A percentile compares a stretch with the other conserved stretches of the same genome.
Evolutionary conservation across 78 protist genomes (phyloP).

Genomic region (Planoprotostelium fungivorum): DNA sequence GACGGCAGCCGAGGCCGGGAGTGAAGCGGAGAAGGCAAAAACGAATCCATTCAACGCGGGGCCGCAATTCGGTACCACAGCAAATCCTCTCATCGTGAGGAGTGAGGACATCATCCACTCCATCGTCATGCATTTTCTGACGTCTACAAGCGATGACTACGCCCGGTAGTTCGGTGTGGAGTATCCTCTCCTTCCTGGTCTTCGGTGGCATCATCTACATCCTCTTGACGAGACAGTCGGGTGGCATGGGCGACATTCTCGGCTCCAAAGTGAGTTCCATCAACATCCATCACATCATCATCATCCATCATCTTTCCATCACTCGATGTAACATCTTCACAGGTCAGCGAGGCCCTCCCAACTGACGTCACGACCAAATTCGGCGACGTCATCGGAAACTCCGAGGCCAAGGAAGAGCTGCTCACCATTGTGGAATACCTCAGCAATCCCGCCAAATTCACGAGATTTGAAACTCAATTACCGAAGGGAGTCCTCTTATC

Average conservation of each 20-base stretch:
- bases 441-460: slow-evolving; percentile 70
- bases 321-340: neutral
- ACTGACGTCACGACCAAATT: neutral
- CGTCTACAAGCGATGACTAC: neutral
- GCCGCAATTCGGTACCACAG: neutral
- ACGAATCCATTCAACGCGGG: neutral
- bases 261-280: neutral
- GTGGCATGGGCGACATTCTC: neutral
- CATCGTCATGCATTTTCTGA: neutral
- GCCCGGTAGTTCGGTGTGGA: neutral
- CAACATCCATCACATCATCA: too few relatives aligned
- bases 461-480: slow-evolving; percentile 70
- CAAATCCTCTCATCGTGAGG: neutral
- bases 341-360: neutral
- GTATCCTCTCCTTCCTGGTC: neutral
- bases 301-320: neutral
- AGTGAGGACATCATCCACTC: too few relatives aligned
- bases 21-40: neutral
- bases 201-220: neutral
- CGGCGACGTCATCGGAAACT: slow-evolving; percentile 62
- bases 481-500: slow-evolving; percentile 85
- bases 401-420: slow-evolving; percentile 83
- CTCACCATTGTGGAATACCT: slow-evolving; percentile 79
- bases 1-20: neutral
- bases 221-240: neutral